A percentile compares a stretch with the other conserved stretches of the same genome.
Conservation (phyloP, 192 early-diverging fungal species). For the Lobosporangium transversale region DNA sequence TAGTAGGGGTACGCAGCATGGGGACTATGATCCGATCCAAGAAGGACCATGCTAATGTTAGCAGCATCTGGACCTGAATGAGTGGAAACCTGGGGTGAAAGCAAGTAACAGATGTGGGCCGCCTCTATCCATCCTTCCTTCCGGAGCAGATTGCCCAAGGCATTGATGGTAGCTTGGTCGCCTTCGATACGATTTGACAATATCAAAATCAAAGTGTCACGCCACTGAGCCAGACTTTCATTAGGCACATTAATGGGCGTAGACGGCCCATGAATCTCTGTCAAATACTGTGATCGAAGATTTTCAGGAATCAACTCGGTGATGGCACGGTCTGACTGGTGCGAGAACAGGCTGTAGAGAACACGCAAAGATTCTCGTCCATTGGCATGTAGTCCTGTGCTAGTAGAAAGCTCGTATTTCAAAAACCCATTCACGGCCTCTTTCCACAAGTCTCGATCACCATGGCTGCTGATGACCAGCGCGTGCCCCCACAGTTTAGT, state of each 20-base stretch:
- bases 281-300: slow-evolving; percentile 6
- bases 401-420: slow-evolving; percentile 56
- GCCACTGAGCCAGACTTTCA: slow-evolving; percentile 73
- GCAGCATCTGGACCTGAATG: slow-evolving; percentile 72
- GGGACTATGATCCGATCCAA: slow-evolving; percentile 66
- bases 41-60: slow-evolving; percentile 69
- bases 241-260: slow-evolving; percentile 15
- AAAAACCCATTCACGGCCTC: slow-evolving; percentile 80
- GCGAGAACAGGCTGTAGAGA: slow-evolving; percentile 76
- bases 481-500: slow-evolving; percentile 87
- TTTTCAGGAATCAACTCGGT: slow-evolving; percentile 34
- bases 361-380: slow-evolving; percentile 63
- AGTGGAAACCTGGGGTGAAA: slow-evolving; percentile 69
- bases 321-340: slow-evolving; percentile 62
- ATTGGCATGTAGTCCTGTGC: slow-evolving; percentile 37
- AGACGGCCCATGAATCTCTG: slow-evolving; percentile 7
- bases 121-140: slow-evolving; percentile 63
- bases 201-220: slow-evolving; percentile 76
- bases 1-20: slow-evolving; percentile 57
- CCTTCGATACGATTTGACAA: slow-evolving; percentile 85
- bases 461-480: slow-evolving; percentile 87
- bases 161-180: slow-evolving; percentile 73
- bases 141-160: slow-evolving; percentile 80
- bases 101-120: slow-evolving; percentile 85
- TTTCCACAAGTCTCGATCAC: slow-evolving; percentile 84